Evolutionary conservation across 257 asterid species (phyloP).

Genomic region (Cordia subcordata): DNA sequence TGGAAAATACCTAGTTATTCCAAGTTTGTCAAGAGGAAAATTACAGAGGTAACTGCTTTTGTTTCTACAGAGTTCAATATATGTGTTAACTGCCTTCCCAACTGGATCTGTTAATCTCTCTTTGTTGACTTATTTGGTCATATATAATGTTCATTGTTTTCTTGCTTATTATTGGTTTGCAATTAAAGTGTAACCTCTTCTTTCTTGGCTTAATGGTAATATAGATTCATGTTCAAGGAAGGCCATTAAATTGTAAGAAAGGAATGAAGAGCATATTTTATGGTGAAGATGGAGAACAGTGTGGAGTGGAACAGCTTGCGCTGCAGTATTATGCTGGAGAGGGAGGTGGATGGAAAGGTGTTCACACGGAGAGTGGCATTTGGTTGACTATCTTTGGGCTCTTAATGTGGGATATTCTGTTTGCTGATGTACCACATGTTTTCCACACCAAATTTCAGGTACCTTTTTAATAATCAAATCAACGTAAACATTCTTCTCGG

Average conservation of each 20-base stretch:
- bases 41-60: constrained; percentile 53
- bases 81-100: too few species aligned
- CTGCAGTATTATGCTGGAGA: constrained; percentile 85
- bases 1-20: constrained; percentile 82
- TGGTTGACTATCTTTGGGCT: constrained; percentile 89
- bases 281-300: constrained; percentile 78
- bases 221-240: constrained; percentile 79
- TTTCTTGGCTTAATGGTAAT: constrained; percentile 3
- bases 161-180: background rate
- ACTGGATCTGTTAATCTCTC: background rate
- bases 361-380: constrained; percentile 91
- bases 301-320: constrained; percentile 93
- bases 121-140: background rate
- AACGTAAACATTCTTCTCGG: background rate
- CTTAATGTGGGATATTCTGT: constrained; percentile 84
- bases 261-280: constrained; percentile 80
- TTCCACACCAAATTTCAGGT: constrained; percentile 90
- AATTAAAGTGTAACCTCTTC: background rate
- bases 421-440: constrained; percentile 84
- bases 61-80: background rate
- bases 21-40: constrained; percentile 57
- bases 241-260: constrained; percentile 63
- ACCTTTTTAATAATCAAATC: constrained; percentile 55
- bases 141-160: background rate
- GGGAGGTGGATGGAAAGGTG: constrained; percentile 92